Evolutionary conservation across 495 filamentous ascomycete species (phyloP), one percentile per base, ranked within the genome.

Genomic region (Talaromyces wortmannii): DNA sequence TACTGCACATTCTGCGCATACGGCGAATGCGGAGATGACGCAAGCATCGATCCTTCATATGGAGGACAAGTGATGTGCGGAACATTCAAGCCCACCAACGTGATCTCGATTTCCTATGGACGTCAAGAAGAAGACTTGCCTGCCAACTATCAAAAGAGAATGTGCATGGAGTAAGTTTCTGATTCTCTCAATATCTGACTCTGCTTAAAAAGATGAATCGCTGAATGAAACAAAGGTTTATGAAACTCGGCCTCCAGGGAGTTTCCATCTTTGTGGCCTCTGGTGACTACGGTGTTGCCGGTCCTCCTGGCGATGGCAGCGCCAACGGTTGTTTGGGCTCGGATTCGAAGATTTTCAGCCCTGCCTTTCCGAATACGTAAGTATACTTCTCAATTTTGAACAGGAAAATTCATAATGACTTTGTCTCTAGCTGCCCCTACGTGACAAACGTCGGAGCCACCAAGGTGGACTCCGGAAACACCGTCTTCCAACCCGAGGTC

Each of bases 1-100:
- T 67, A 55, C 68, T 64, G 31, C 64, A 71, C 51, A 75, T 76
- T 54, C 33, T 36, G 6, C 6, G 33, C 33, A 6, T 36, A 36
- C 12, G 33, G 33, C 33, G 12, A 6, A 6, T 6, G 6, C 6
- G 33, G 33, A 36, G 33, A 36, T 12, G 12, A 12, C 33, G 6
- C 33, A 6, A 12, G 33, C 33, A 36, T 36, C 12, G 33, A 36
- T 12, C 6, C 33, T 6, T 36, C 33, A 12, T 36, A 36, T 36
- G 12, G 12, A 36, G 33, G 33, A 36, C 6, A 36, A 36, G 6
- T 36, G 33, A 12, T 6, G 12, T 36, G 33, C 33, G 33, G 33
- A 6, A 36, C 33, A 36, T 36, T 6, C 33, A 12, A 36, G 12
- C 33, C 12, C 33, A 36, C 33, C 33, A 6, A 12, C 12, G 33